phyloP scores from a whole-genome alignment of 495 filamentous ascomycete species.

The Penicillium ucsense region DNA sequence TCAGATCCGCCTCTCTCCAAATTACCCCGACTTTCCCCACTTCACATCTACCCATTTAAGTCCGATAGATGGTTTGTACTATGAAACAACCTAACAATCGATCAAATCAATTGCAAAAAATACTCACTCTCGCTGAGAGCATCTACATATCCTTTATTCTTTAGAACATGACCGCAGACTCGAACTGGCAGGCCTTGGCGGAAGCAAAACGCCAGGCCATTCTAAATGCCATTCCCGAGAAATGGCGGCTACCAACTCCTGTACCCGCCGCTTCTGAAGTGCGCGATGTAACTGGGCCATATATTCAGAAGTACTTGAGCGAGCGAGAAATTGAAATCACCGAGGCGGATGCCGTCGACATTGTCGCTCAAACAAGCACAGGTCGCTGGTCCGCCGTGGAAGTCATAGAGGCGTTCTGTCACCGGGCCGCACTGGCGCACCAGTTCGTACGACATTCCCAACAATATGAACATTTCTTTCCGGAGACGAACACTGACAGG shows the following conservation, averaged over 20 bases:
- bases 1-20: slow-evolving; percentile 4
- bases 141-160: background rate
- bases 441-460: slow-evolving; percentile 31
- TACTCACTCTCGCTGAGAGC: no score
- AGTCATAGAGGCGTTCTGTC: slow-evolving; percentile 47
- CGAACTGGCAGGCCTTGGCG: slow-evolving; percentile 35
- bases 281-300: slow-evolving; percentile 52
- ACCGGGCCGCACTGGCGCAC: slow-evolving; percentile 47
- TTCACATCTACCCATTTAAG: no score
- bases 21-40: slow-evolving; percentile 13
- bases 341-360: slow-evolving; percentile 41
- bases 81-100: no score
- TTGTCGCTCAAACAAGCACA: slow-evolving; percentile 35
- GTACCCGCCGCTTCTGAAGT: slow-evolving; percentile 42
- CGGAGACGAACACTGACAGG: background rate
- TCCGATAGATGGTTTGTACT: no score
- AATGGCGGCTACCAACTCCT: slow-evolving; percentile 42
- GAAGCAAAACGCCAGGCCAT: slow-evolving; percentile 45
- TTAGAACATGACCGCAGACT: slow-evolving; percentile 8
- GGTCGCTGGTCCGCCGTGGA: slow-evolving; percentile 39
- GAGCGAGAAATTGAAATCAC: slow-evolving; percentile 48
- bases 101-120: no score
- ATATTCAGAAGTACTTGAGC: slow-evolving; percentile 48
- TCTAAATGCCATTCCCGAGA: slow-evolving; percentile 43
- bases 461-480: background rate